Percentiles rank a stretch among this genome's conserved stretches.
phyloP scores from a whole-genome alignment of 345 rosid genomes.

The Dipteronia dyeriana region DNA sequence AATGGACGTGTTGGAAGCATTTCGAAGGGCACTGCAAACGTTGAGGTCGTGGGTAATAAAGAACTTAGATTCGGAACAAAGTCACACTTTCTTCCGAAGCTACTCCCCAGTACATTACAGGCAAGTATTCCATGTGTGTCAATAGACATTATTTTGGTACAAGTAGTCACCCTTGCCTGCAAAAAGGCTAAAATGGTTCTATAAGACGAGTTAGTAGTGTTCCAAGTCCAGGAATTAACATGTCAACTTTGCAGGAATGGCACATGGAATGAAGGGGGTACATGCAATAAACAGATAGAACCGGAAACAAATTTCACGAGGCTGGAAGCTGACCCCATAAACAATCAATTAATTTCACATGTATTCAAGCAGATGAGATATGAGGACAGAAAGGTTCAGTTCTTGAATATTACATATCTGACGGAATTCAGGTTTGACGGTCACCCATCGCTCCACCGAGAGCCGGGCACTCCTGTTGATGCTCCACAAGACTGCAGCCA shows the following conservation, averaged over 20 bases:
- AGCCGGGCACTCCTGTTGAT: constrained; percentile 50
- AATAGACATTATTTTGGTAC: background rate
- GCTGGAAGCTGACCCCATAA: constrained; percentile 52
- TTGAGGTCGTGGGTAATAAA: constrained; percentile 61
- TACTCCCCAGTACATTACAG: constrained; percentile 84
- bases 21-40: constrained; percentile 63
- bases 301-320: constrained; percentile 49
- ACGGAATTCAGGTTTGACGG: constrained; percentile 71
- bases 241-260: constrained; percentile 54
- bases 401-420: constrained; percentile 71
- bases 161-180: background rate
- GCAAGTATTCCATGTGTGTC: constrained; percentile 32
- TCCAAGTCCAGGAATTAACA: background rate
- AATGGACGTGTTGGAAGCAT: constrained; percentile 69
- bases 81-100: constrained; percentile 70
- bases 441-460: constrained; percentile 77
- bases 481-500: constrained; percentile 96
- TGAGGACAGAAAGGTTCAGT: constrained; percentile 46
- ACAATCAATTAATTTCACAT: constrained; percentile 50
- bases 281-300: constrained; percentile 56
- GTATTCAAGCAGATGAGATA: constrained; percentile 50
- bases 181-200: background rate
- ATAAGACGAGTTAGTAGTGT: background rate
- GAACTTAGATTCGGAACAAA: constrained; percentile 47
- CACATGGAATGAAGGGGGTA: constrained; percentile 74